Evolutionary conservation across 768 basidiomycete genomes (phyloP), one percentile per base, ranked within the genome.

Genomic region (Leccinum incarnatum): DNA sequence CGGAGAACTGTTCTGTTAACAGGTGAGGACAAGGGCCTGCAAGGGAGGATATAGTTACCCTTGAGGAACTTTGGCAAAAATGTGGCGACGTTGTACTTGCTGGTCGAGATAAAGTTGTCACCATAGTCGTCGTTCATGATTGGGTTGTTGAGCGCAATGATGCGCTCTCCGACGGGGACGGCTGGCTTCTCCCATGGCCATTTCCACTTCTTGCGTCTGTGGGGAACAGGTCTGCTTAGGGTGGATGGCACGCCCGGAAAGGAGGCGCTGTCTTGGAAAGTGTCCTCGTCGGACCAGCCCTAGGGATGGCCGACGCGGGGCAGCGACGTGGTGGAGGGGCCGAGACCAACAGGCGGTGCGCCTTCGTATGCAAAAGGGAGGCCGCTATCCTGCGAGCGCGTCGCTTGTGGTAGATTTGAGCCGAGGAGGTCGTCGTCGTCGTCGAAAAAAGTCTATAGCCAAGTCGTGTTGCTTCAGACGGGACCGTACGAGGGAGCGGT

Each of bases 61-160:
- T 83, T 83, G 59, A 99, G 74, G 76, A 98, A 99, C 74, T 98
- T 98, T 37, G 93, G 94, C 4, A 95, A 60, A 73, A 98, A 98
- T 0, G 91, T 90, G 15, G 78, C 79, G 36, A 88, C 57, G 68
- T 95, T 98, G 75, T 98, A 99, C 75, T 98, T 98, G 79, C 90
- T 93, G 25, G 97, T 98, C 10, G 89, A 90, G 25, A 98, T 87
- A 56, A 86, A 88, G 74, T 99, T 99, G 55, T 82, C 86, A 67
- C 79, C 77, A 74, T 80, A 95, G 54, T 85, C 88, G 49, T 72
- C 75, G 73, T 87, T 89, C 60, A 86, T 81, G 32, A 75, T 62
- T 40, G 80, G 76, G 71, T 93, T 90, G 75, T 96, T 95, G 70
- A 98, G 81, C 14, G 86, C 82, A 57, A 98, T 84, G 54, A 91